A percentile compares a stretch with the other conserved stretches of the same genome.
These are phyloP conservation scores for Aegle marmelos DNA, from an alignment of 345 rosid genomes.

Conservation along the genomic window DNA sequence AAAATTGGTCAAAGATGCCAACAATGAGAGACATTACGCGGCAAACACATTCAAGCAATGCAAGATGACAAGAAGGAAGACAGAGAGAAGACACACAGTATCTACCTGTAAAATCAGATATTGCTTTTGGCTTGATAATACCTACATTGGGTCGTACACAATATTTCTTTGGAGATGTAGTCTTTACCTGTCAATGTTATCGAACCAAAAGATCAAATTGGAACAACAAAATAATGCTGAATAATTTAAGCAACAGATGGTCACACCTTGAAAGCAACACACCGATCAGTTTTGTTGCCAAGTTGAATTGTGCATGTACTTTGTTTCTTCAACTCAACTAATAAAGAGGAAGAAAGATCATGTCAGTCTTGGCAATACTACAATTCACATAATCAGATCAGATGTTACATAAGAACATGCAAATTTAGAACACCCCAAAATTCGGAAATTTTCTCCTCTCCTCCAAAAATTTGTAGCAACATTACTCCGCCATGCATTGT, in stretches of 20 bases:
- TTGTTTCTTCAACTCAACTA: conserved; percentile 57
- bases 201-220: neutral
- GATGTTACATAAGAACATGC: neutral
- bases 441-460: too few species aligned
- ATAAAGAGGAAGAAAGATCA: neutral
- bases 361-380: neutral
- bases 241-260: neutral
- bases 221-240: neutral
- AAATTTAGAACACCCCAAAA: neutral
- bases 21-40: neutral
- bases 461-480: too few species aligned
- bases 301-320: conserved; percentile 46
- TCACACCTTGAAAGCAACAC: conserved; percentile 57
- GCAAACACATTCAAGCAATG: neutral
- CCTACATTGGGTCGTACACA: conserved; percentile 54
- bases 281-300: conserved; percentile 44
- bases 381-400: neutral
- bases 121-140: conserved; percentile 40
- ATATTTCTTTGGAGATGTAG: conserved; percentile 57
- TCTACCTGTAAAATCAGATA: conserved; percentile 41
- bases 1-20: neutral
- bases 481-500: too few species aligned
- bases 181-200: conserved; percentile 42
- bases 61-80: neutral
- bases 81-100: neutral